Conservation (phyloP, 164 flowering plant genomes). For the Brasenia schreberi region DNA sequence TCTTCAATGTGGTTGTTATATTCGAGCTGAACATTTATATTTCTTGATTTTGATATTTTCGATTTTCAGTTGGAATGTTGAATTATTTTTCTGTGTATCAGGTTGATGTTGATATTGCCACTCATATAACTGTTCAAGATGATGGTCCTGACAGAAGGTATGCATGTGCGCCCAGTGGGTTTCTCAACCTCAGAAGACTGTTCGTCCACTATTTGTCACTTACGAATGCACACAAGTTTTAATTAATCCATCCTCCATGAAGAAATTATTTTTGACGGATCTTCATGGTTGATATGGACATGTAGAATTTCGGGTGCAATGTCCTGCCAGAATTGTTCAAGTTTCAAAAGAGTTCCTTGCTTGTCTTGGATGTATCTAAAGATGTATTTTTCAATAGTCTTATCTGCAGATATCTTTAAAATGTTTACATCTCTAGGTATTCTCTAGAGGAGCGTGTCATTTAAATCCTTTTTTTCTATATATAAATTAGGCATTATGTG, state of each 20-base stretch:
- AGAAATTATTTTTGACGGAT: neutral
- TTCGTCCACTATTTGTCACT: neutral
- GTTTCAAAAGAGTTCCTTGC: too few species aligned
- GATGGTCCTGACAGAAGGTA: slow-evolving; percentile 94
- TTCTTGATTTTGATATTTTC: neutral
- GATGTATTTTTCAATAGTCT: too few species aligned
- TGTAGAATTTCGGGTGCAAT: neutral
- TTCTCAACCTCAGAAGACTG: neutral
- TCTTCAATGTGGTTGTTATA: too few species aligned
- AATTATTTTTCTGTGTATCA: slow-evolving; percentile 10
- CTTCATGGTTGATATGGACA: neutral
- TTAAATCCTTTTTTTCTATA: too few species aligned
- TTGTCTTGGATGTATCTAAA: too few species aligned
- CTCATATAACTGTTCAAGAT: slow-evolving; percentile 48
- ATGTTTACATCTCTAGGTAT: too few species aligned
- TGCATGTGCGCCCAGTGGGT: neutral
- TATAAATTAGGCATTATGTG: too few species aligned
- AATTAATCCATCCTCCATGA: neutral
- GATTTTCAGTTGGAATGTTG: neutral
- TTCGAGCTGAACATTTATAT: too few species aligned
- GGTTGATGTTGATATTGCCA: slow-evolving; percentile 98
- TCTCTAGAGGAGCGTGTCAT: too few species aligned
- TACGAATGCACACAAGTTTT: neutral
- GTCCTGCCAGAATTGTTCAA: too few species aligned
- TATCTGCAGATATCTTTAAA: too few species aligned